Evolutionary conservation across 1,139 yeast genomes (phyloP).

Genomic region (Debaryomycetaceae sp.): DNA sequence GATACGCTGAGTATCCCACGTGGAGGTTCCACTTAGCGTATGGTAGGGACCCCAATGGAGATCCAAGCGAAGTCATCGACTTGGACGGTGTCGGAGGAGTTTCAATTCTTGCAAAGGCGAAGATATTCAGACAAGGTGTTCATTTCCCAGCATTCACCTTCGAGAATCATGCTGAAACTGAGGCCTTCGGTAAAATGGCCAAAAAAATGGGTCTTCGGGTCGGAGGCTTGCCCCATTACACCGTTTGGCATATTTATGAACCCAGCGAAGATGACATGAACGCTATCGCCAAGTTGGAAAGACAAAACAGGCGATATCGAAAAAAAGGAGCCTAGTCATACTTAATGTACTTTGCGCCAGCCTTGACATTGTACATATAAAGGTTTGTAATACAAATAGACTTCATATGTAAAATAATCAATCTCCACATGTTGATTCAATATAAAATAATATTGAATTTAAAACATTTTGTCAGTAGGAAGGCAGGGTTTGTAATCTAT

Average conservation of each 20-base stretch:
- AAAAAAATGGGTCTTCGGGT: constrained; percentile 75
- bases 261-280: constrained; percentile 88
- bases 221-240: constrained; percentile 86
- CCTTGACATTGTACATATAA: constrained; percentile 1
- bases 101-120: constrained; percentile 77
- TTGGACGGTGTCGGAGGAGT: constrained; percentile 93
- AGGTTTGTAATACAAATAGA: constrained; percentile 1
- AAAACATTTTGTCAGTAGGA: constrained; percentile 41
- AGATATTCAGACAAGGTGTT: constrained; percentile 76
- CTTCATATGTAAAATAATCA: neutral
- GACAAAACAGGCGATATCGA: constrained; percentile 55
- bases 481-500: constrained; percentile 53
- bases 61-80: constrained; percentile 63
- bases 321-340: constrained; percentile 3
- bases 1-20: constrained; percentile 86
- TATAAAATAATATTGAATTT: constrained; percentile 11
- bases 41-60: constrained; percentile 60
- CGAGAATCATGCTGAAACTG: constrained; percentile 88
- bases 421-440: neutral
- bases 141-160: constrained; percentile 89
- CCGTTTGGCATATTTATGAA: constrained; percentile 85
- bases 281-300: constrained; percentile 68
- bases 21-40: constrained; percentile 84
- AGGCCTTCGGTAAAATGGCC: constrained; percentile 88
- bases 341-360: neutral